Percentiles rank a stretch among this genome's conserved stretches.
These are phyloP conservation scores for Puya raimondii DNA, from an alignment of 176 grass and related monocot genomes.

Conservation along the genomic window DNA sequence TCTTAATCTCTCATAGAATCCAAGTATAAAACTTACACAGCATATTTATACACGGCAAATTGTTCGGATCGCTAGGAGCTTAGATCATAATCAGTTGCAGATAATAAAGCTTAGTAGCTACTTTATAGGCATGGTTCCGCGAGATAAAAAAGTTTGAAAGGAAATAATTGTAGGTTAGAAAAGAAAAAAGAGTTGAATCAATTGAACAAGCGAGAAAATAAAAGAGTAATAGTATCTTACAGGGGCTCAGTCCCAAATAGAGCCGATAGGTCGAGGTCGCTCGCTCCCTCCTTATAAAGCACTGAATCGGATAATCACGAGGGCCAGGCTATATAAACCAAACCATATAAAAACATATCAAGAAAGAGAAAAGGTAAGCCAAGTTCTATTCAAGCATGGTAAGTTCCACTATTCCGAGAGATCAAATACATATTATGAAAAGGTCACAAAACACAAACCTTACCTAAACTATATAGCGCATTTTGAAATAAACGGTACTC, in stretches of 20 bases:
- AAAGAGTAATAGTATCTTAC: constrained; percentile 37
- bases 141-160: no score
- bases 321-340: constrained; percentile 57
- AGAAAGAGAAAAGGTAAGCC: not conserved
- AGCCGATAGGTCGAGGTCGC: constrained; percentile 79
- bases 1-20: not conserved
- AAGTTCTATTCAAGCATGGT: constrained; percentile 3
- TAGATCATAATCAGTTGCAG: no score
- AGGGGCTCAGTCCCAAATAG: constrained; percentile 85
- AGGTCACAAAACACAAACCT: no score
- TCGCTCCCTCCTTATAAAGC: constrained; percentile 82
- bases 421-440: not conserved
- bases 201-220: not conserved
- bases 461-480: not conserved
- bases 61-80: no score
- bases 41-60: no score
- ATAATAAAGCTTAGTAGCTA: no score
- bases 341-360: not conserved
- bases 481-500: no score
- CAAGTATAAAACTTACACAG: no score
- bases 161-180: no score
- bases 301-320: constrained; percentile 72
- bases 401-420: not conserved
- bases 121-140: no score
- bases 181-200: no score